Percentiles rank a stretch among this genome's conserved stretches.
Conservation (phyloP, 768 basidiomycete species). For the Mycena galericulata region DNA sequence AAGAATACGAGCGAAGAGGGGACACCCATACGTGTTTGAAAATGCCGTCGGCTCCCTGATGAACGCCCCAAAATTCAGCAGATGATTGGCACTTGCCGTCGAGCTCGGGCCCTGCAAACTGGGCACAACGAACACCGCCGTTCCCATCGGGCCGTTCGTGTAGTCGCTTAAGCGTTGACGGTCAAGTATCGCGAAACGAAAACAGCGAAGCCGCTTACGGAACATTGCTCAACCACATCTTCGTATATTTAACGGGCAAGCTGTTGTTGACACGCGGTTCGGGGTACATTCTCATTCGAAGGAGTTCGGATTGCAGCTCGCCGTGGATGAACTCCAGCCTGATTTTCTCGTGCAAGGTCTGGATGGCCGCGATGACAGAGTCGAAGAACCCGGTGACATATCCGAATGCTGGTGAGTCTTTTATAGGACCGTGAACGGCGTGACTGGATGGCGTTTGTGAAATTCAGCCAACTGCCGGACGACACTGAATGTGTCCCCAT, state of each 20-base stretch:
- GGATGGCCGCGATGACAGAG: background rate
- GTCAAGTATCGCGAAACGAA: background rate
- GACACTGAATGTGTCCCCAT: background rate
- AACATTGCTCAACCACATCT: conserved; percentile 4
- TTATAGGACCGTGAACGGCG: background rate
- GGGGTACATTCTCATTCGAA: background rate
- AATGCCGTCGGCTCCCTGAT: background rate
- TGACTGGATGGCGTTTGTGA: background rate
- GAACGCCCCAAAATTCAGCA: conserved; percentile 7
- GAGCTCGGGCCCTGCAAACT: conserved; percentile 1
- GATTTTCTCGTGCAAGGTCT: background rate
- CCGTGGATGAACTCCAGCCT: conserved; percentile 5
- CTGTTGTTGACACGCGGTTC: background rate
- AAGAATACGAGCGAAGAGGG: background rate
- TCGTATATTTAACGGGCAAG: background rate
- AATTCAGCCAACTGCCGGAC: background rate
- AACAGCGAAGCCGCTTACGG: background rate
- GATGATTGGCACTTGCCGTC: conserved; percentile 9
- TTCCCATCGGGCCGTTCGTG: background rate
- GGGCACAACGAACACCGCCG: background rate
- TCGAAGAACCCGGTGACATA: background rate
- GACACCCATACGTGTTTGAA: background rate
- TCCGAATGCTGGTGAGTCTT: background rate
- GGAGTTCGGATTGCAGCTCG: background rate
- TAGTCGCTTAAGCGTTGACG: background rate